phyloP scores from a whole-genome alignment of 257 asterid species.

The Nicotiana tomentosiformis region DNA sequence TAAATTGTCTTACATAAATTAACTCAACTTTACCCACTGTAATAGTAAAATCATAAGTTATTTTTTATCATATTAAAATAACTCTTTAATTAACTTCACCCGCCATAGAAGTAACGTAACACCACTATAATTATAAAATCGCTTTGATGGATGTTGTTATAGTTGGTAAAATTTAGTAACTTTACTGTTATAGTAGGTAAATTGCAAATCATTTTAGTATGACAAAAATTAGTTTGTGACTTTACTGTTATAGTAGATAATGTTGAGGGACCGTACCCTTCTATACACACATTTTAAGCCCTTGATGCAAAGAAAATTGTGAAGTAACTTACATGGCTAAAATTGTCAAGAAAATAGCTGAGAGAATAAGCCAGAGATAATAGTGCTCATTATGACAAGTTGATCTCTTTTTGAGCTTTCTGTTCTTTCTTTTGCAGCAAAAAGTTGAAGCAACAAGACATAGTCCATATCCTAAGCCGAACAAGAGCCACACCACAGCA shows the following conservation, averaged over 20 bases:
- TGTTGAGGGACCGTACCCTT: neutral
- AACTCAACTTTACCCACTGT: no score
- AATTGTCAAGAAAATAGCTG: constrained; percentile 45
- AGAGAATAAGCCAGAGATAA: constrained; percentile 35
- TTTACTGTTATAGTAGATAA: neutral
- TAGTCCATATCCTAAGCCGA: constrained; percentile 59
- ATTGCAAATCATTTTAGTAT: no score
- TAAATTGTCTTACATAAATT: no score
- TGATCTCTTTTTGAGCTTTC: constrained; percentile 33
- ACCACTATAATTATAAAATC: no score
- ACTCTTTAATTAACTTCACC: no score
- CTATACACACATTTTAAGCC: neutral
- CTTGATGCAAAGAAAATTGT: neutral
- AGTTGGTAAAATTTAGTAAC: no score
- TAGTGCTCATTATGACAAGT: constrained; percentile 27
- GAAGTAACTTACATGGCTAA: constrained; percentile 52
- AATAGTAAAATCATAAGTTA: no score
- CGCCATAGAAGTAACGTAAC: no score
- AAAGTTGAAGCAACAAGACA: constrained; percentile 28
- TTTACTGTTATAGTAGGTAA: no score
- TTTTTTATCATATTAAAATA: no score
- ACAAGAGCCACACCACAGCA: constrained; percentile 52
- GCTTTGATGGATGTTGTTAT: no score
- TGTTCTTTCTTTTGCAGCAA: constrained; percentile 23
- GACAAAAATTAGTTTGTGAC: neutral